These are phyloP conservation scores for Plantago lanceolata DNA, from an alignment of 305 asterid genomes.

Conservation along the genomic window DNA sequence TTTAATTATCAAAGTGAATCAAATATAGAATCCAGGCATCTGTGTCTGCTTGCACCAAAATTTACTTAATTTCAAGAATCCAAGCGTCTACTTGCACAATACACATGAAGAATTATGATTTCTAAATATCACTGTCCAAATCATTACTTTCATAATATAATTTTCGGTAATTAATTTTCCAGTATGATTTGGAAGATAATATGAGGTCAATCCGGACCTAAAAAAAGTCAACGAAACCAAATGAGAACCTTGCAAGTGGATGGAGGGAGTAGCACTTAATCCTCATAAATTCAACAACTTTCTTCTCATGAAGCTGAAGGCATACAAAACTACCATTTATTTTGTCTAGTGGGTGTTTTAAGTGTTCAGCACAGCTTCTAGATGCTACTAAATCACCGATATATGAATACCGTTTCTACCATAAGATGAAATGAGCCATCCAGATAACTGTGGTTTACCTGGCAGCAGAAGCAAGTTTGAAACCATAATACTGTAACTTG, in stretches of 20 bases:
- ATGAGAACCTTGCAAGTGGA: no score
- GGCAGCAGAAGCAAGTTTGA: constrained; percentile 89
- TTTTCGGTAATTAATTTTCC: no score
- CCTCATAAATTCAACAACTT: not conserved
- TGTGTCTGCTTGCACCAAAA: not conserved
- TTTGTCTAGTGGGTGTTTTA: no score
- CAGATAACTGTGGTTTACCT: constrained; percentile 45
- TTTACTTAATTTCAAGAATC: not conserved
- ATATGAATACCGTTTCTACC: not conserved
- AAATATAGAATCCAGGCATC: not conserved
- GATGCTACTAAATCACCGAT: no score
- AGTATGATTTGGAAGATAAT: no score
- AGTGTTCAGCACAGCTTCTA: no score
- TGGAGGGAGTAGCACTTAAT: no score
- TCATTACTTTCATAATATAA: no score
- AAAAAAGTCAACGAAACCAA: no score
- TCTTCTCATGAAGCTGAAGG: constrained; percentile 7
- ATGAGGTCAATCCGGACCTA: no score
- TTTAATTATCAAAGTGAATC: constrained; percentile 8
- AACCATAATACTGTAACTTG: constrained; percentile 93
- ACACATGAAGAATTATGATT: no score
- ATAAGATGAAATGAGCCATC: not conserved
- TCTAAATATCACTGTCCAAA: no score
- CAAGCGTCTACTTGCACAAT: not conserved
- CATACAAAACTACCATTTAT: not conserved